A percentile compares a stretch with the other conserved stretches of the same genome.
These are phyloP conservation scores for Daphne laureola DNA, from an alignment of 441 rosid genomes.

Conservation along the genomic window DNA sequence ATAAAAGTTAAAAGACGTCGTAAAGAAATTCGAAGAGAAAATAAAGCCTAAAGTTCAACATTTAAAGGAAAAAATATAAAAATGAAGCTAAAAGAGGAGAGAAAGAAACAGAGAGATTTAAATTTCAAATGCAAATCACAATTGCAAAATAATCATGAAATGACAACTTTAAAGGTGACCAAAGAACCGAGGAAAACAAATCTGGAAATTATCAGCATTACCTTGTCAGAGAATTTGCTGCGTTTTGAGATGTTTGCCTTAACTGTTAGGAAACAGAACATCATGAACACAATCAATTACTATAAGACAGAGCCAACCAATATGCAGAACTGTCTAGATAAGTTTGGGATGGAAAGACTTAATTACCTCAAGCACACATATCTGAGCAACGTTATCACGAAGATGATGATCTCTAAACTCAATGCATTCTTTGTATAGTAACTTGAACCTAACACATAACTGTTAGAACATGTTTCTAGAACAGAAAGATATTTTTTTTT, in stretches of 20 bases:
- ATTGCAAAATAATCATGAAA: constrained; percentile 1
- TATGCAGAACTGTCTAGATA: constrained; percentile 7
- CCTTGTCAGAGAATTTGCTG: constrained; percentile 39
- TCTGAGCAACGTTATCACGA: constrained; percentile 97
- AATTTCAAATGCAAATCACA: constrained; percentile 3
- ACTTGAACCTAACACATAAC: constrained; percentile 63
- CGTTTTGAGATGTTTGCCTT: constrained; percentile 28
- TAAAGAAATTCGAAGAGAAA: constrained; percentile 1
- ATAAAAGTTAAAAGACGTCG: constrained; percentile 12
- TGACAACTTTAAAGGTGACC: constrained; percentile 2
- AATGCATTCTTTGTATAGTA: constrained; percentile 74
- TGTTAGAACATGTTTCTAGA: constrained; percentile 10
- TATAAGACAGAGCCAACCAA: constrained; percentile 2
- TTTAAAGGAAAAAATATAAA: too few species aligned
- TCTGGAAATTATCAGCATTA: constrained; percentile 19
- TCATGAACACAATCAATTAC: too few species aligned
- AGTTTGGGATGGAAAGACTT: constrained; percentile 4
- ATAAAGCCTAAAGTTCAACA: too few species aligned
- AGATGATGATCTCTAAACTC: constrained; percentile 78
- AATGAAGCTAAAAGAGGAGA: too few species aligned
- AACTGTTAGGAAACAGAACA: constrained; percentile 27
- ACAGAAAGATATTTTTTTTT: too few species aligned
- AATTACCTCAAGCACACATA: constrained; percentile 86
- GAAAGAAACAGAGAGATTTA: background rate
- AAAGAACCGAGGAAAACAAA: constrained; percentile 6